Percentiles rank a stretch among this genome's conserved stretches.
Conservation (phyloP, 345 rosid genomes). For the Orychophragmus violaceus region DNA sequence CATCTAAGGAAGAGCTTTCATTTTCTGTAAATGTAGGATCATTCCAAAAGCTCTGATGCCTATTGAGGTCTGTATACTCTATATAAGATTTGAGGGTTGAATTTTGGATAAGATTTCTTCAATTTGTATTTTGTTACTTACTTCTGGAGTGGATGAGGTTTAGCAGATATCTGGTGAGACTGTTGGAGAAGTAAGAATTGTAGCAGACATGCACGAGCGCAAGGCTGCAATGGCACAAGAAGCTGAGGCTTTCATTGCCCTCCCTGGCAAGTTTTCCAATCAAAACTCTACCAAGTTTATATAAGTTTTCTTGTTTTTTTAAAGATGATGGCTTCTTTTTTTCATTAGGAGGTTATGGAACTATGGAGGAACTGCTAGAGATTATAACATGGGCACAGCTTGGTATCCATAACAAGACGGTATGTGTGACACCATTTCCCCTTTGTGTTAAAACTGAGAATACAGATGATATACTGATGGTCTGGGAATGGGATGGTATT, state of each 20-base stretch:
- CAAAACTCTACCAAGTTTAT: constrained; percentile 21
- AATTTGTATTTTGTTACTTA: background rate
- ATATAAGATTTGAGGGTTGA: background rate
- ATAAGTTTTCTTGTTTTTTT: background rate
- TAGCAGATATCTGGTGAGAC: constrained; percentile 82
- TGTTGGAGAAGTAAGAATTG: constrained; percentile 77
- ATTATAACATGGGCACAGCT: constrained; percentile 99
- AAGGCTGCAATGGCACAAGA: constrained; percentile 96
- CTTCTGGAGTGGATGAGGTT: background rate
- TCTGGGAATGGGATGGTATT: background rate
- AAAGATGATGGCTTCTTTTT: constrained; percentile 5
- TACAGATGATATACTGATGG: background rate
- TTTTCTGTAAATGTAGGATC: constrained; percentile 53
- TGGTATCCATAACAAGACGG: constrained; percentile 92
- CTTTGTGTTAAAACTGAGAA: background rate
- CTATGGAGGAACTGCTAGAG: constrained; percentile 92
- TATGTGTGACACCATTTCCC: constrained; percentile 8
- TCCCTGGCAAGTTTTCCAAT: constrained; percentile 60
- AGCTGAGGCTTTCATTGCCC: constrained; percentile 93
- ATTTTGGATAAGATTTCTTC: background rate
- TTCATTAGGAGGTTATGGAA: constrained; percentile 82
- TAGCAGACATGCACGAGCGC: constrained; percentile 90
- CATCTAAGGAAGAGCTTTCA: constrained; percentile 45
- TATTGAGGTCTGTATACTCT: constrained; percentile 54
- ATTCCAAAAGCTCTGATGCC: constrained; percentile 96